These are phyloP conservation scores for Boletus reticuloceps DNA, from an alignment of 768 basidiomycete genomes.

Conservation along the genomic window DNA sequence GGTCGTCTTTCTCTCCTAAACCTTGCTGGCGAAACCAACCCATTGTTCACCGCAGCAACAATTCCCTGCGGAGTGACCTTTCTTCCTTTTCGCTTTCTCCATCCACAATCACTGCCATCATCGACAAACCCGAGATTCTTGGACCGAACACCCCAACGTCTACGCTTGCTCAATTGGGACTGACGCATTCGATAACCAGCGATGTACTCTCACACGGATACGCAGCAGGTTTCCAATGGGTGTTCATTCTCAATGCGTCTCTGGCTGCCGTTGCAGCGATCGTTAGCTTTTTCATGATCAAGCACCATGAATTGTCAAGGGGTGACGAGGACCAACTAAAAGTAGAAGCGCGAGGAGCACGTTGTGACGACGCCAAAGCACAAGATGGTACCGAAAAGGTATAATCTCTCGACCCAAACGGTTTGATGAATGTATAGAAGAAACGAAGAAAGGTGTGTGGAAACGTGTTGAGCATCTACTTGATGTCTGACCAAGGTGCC, in stretches of 20 bases:
- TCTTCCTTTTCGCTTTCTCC: conserved; percentile 34
- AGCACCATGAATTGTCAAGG: conserved; percentile 55
- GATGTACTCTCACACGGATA: conserved; percentile 48
- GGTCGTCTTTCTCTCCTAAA: conserved; percentile 8
- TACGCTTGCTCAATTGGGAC: conserved; percentile 30
- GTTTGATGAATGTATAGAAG: too few relatives aligned
- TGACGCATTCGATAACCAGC: conserved; percentile 37
- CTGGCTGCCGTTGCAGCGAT: conserved; percentile 54
- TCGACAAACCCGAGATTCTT: conserved; percentile 46
- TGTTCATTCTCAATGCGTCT: conserved; percentile 61
- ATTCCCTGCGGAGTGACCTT: conserved; percentile 45
- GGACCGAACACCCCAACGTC: conserved; percentile 29
- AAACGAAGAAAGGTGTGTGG: neutral
- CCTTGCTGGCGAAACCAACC: neutral
- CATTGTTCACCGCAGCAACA: conserved; percentile 36
- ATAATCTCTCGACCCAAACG: neutral
- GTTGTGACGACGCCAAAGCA: neutral
- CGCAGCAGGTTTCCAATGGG: conserved; percentile 51
- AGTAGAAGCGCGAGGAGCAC: conserved; percentile 16
- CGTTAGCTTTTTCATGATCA: conserved; percentile 55
- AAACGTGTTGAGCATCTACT: too few relatives aligned
- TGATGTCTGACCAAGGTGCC: too few relatives aligned
- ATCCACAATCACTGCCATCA: conserved; percentile 40
- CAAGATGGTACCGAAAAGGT: neutral
- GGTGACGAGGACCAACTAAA: conserved; percentile 52